Base-by-base conservation (phyloP, 108 stramenopile genomes). In the Parietichytrium sp. region DNA sequence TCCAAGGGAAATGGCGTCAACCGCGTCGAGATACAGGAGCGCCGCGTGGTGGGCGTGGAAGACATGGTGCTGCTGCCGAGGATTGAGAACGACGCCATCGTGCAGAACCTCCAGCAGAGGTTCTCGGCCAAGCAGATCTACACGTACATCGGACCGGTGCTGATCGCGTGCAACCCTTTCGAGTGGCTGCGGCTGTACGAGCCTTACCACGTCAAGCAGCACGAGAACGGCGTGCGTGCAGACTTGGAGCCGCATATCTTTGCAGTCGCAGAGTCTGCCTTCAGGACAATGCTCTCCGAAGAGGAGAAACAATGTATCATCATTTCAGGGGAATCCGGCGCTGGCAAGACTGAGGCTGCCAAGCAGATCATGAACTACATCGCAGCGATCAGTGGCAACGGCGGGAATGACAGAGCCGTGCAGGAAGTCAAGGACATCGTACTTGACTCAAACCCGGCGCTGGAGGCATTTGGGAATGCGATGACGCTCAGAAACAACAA, bases 361-460 rank as follows among this genome's bases (percentile, higher is more conserved):
- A 95, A 94, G 72, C 88, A 92, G 86, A 85, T 93, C 52, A 89
- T 95, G 90, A 89, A 94, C 82, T 95, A 93, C 82, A 80, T 93
- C 4, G 82, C 82, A 16, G 61, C 42, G 26, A 61, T 82, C 33
- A 42, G 61, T 4, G 82, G 82, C 16, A 27, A 38, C 23, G 49
- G 29, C 26, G 82, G 61, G 20, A 33, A 18, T 3, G 51, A 20
- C 53, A 6, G 27, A 18, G 45, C n/a, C 18, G 49, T 49, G n/a
- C 55, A 55, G 12, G 61, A 83, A 13, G 89, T 88, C 30, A 84
- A 85, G 54, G 25, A 85, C n/a, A 47, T 33, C 6, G 51, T 88
- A 23, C 80, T 88, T 4, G 84, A 47, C 31, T 81, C 88, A 13
- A 88, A 88, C 54, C 85, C 85, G 26, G 48, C 86, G 31, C 83